A percentile compares a stretch with the other conserved stretches of the same genome.
Conservation (phyloP, 1,284 basidiomycete species). For the Lentinus polychrous region DNA sequence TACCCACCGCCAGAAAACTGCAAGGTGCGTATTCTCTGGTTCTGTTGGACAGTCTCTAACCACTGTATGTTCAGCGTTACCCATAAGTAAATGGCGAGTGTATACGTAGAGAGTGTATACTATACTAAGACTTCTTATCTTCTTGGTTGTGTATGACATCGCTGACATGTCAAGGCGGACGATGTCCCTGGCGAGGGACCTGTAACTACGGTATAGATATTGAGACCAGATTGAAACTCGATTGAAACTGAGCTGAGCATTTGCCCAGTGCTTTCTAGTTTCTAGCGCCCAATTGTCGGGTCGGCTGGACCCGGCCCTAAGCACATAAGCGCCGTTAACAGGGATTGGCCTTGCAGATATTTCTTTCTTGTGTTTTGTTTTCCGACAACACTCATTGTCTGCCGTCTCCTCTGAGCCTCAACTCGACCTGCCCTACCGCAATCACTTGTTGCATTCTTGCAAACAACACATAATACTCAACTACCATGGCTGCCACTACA, state of each 20-base stretch:
- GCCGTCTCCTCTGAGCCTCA: neutral
- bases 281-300: neutral
- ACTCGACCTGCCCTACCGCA: neutral
- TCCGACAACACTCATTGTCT: neutral
- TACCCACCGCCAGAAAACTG: conserved; percentile 78
- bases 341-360: neutral
- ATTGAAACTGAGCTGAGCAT: too few relatives aligned
- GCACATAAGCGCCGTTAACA: conserved; percentile 14
- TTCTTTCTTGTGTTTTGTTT: conserved; percentile 5
- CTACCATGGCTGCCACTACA: conserved; percentile 61
- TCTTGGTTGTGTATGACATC: too few relatives aligned
- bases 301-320: conserved; percentile 21
- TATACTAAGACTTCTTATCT: neutral
- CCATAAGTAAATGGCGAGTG: conserved; percentile 57
- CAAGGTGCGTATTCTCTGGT: conserved; percentile 59
- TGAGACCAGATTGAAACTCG: too few relatives aligned
- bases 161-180: too few relatives aligned
- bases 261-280: too few relatives aligned
- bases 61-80: conserved; percentile 36
- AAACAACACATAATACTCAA: conserved; percentile 8
- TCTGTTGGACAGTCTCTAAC: conserved; percentile 1
- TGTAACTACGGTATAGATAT: too few relatives aligned
- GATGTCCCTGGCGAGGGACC: too few relatives aligned
- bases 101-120: conserved; percentile 17
- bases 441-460: conserved; percentile 1